Conservation (phyloP, 2,329 filamentous ascomycete genomes). For the Orbilia oligospora region DNA sequence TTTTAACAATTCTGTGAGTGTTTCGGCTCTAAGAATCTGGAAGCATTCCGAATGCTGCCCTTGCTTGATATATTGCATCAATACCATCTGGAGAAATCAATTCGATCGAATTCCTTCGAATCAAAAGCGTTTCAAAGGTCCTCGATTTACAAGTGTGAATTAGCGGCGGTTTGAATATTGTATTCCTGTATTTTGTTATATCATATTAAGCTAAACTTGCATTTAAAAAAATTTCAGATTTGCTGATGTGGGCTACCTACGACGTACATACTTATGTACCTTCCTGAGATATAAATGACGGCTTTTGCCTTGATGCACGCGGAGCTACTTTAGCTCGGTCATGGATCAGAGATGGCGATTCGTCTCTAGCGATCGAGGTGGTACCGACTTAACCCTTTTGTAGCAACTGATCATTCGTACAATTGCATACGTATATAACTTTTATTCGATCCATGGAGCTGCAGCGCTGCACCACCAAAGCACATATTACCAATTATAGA, state of each 20-base stretch:
- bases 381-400: conserved; percentile 2
- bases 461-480: background rate
- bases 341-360: background rate
- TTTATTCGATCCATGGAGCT: background rate
- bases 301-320: conserved; percentile 7
- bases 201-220: conserved; percentile 16
- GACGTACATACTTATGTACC: conserved; percentile 10
- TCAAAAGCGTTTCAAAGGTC: conserved; percentile 5
- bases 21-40: conserved; percentile 8
- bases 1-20: background rate
- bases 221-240: conserved; percentile 1
- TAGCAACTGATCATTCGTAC: background rate
- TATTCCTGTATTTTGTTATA: conserved; percentile 10
- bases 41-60: conserved; percentile 20
- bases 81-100: background rate
- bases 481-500: background rate
- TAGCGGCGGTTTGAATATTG: background rate
- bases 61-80: conserved; percentile 3
- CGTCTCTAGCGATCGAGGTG: background rate
- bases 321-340: background rate
- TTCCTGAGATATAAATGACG: conserved; percentile 24
- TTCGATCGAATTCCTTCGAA: background rate
- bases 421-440: background rate
- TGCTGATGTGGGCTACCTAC: conserved; percentile 4
- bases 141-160: background rate